These are phyloP conservation scores for Fusarium verrucosum DNA, from an alignment of 2,329 filamentous ascomycete genomes.

Conservation along the genomic window DNA sequence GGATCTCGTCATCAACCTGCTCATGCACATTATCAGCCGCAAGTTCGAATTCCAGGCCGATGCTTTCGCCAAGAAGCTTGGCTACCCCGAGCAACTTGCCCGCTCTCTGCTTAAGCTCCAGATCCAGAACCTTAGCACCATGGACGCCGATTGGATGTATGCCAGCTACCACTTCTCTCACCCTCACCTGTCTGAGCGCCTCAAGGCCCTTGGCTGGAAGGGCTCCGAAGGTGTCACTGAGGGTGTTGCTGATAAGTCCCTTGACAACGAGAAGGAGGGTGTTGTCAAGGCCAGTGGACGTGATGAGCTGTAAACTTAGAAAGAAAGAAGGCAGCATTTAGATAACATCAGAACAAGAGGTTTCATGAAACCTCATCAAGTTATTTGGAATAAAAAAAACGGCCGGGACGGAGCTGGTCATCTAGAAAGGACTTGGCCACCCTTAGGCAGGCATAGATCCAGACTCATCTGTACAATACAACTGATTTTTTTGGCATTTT, in stretches of 20 bases:
- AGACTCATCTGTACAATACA: slow-evolving; percentile 37
- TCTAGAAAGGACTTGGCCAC: slow-evolving; percentile 16
- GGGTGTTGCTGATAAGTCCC: slow-evolving; percentile 52
- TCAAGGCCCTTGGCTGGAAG: slow-evolving; percentile 90
- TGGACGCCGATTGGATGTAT: slow-evolving; percentile 99
- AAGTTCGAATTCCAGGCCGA: slow-evolving; percentile 98
- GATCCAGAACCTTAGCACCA: slow-evolving; percentile 96
- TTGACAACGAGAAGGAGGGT: slow-evolving; percentile 47
- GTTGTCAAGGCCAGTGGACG: slow-evolving; percentile 77
- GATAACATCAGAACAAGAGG: neutral
- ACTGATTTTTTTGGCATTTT: slow-evolving; percentile 20
- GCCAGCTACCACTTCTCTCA: slow-evolving; percentile 99
- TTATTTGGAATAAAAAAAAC: slow-evolving; percentile 10
- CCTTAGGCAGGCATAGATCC: slow-evolving; percentile 26
- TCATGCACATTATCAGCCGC: slow-evolving; percentile 95
- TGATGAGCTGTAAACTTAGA: slow-evolving; percentile 69
- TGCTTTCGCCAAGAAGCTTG: slow-evolving; percentile 84
- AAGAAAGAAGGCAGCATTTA: slow-evolving; percentile 4
- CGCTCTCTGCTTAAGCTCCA: slow-evolving; percentile 94
- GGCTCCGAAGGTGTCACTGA: slow-evolving; percentile 61
- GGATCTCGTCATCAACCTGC: slow-evolving; percentile 91
- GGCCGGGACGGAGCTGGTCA: slow-evolving; percentile 8
- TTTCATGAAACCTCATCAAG: neutral
- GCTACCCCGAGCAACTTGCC: slow-evolving; percentile 84
- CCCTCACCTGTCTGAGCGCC: slow-evolving; percentile 91